phyloP scores from a whole-genome alignment of 768 basidiomycete genomes.

The Rhizopogon salebrosus region DNA sequence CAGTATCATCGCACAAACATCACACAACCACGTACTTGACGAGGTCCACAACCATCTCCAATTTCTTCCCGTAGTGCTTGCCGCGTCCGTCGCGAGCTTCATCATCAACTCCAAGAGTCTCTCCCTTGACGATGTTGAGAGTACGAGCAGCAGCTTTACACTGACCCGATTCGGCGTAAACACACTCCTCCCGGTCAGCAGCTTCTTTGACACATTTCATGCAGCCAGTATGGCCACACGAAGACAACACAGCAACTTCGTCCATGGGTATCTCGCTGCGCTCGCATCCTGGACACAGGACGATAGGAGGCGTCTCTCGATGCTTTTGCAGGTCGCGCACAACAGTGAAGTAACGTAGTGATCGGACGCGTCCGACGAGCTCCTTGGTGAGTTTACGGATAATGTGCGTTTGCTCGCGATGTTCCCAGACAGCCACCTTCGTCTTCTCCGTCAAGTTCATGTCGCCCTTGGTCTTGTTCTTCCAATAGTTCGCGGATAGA shows the following conservation, averaged over 20 bases:
- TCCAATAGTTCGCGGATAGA: constrained; percentile 25
- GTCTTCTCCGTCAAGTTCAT: constrained; percentile 49
- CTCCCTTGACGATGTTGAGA: constrained; percentile 78
- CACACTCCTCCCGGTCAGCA: constrained; percentile 78
- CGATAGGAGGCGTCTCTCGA: constrained; percentile 48
- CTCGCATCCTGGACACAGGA: constrained; percentile 61
- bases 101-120: constrained; percentile 77
- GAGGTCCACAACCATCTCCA: constrained; percentile 70
- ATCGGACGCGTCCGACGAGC: constrained; percentile 84
- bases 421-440: constrained; percentile 69
- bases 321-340: constrained; percentile 87
- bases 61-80: constrained; percentile 77
- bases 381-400: constrained; percentile 84
- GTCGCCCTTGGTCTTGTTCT: constrained; percentile 45
- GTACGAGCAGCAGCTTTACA: constrained; percentile 79
- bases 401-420: constrained; percentile 83
- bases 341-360: constrained; percentile 86
- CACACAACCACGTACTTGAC: constrained; percentile 53
- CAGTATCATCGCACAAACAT: not conserved
- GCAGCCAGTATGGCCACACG: constrained; percentile 90
- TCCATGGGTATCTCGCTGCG: constrained; percentile 50
- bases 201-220: constrained; percentile 62
- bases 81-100: constrained; percentile 64
- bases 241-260: constrained; percentile 81
- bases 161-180: constrained; percentile 59